Evolutionary conservation across 2,329 filamentous ascomycete genomes (phyloP).

Genomic region (Mycosphaerella sp.): DNA sequence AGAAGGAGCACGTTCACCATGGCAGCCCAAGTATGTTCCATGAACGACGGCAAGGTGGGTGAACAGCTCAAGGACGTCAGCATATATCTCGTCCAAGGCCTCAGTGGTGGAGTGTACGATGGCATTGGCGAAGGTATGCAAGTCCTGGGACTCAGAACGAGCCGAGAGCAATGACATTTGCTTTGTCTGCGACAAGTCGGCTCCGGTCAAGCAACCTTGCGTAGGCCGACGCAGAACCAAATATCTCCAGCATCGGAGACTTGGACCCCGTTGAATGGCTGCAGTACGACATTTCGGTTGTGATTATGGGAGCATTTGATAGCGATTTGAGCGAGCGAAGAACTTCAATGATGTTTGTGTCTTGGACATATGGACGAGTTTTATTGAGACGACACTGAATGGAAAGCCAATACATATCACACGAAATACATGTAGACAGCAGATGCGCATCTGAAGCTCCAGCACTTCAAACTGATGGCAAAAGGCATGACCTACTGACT

Average conservation of each 20-base stretch:
- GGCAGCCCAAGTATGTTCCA: slow-evolving; percentile 51
- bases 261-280: no score
- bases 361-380: no score
- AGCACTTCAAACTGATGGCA: no score
- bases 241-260: neutral
- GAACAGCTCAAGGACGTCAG: slow-evolving; percentile 51
- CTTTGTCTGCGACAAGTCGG: neutral
- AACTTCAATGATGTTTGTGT: no score
- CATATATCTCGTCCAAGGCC: slow-evolving; percentile 57
- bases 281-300: neutral
- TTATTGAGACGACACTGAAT: no score
- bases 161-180: slow-evolving; percentile 1
- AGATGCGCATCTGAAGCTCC: no score
- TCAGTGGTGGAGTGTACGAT: slow-evolving; percentile 62
- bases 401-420: no score
- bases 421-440: no score
- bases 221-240: neutral
- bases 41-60: slow-evolving; percentile 61
- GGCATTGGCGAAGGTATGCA: slow-evolving; percentile 52
- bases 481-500: no score
- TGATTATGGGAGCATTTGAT: neutral
- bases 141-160: slow-evolving; percentile 36
- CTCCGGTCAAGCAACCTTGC: neutral
- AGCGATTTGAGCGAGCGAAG: slow-evolving; percentile 7
- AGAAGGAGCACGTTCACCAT: slow-evolving; percentile 49